phyloP scores from a whole-genome alignment of 768 basidiomycete species.

The Russula lepida region DNA sequence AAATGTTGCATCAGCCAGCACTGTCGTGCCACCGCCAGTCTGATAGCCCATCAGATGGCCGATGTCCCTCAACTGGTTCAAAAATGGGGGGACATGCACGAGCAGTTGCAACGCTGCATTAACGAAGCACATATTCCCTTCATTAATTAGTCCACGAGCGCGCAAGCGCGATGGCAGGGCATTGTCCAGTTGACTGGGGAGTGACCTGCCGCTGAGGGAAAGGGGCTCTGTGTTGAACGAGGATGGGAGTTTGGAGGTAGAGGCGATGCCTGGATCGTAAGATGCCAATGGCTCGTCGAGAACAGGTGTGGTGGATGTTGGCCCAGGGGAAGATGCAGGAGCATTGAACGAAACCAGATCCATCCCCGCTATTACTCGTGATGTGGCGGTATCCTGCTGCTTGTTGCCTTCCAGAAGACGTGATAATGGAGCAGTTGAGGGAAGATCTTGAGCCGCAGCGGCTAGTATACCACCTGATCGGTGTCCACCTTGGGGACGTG shows the following conservation, averaged over 20 bases:
- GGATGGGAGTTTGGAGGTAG: constrained; percentile 33
- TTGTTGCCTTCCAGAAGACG: no score
- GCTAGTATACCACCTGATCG: no score
- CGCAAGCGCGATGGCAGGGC: constrained; percentile 34
- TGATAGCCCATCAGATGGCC: constrained; percentile 39
- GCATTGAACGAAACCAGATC: neutral
- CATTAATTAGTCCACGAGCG: constrained; percentile 82
- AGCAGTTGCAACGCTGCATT: constrained; percentile 89
- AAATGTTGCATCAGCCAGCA: constrained; percentile 59
- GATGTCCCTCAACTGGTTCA: constrained; percentile 63
- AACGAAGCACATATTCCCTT: constrained; percentile 96
- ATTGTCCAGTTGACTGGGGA: constrained; percentile 8
- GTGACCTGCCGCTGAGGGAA: constrained; percentile 36
- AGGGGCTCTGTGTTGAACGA: constrained; percentile 40
- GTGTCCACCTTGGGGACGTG: neutral
- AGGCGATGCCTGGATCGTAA: constrained; percentile 27
- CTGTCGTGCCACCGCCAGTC: constrained; percentile 30
- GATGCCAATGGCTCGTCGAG: constrained; percentile 68
- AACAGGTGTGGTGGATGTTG: constrained; percentile 11
- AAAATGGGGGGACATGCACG: constrained; percentile 84
- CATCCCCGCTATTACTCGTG: no score
- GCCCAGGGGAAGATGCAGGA: neutral
- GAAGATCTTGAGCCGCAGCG: no score
- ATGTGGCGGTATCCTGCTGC: no score
- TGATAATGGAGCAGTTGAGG: no score